Evolutionary conservation across 768 basidiomycete species (phyloP), one percentile per base, ranked within the genome.

Genomic region (Calocybe cyanea): DNA sequence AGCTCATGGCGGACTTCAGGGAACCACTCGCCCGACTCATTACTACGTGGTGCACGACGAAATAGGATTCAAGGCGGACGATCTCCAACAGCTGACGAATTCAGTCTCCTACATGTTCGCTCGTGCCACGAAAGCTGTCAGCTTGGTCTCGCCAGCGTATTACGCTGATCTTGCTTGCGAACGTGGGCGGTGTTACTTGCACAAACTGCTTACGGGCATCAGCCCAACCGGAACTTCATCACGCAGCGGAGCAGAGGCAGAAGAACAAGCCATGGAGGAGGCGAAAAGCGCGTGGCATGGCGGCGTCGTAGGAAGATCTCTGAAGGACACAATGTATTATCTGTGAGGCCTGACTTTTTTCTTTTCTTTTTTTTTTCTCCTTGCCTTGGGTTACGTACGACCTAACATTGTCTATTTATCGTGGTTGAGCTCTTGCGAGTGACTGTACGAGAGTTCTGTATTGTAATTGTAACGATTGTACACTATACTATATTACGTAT

Each of bases 81-180:
- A 75, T 10, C 64, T 92, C 4, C 90, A 93, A 60, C 65, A 68
- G 24, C 72, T 88, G 38, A 83, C 86, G 15, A 83, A 91, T 60
- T 63, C 77, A 10, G 71, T 83, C 48, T 81, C 82, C 62, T 91
- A 90, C 62, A 74, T 87, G 60, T 94, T 88, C 55, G 87, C 85
- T 4, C 83, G 91, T 13, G 89, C 91, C 2, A 93, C 92, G 2
- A 87, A 89, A 54, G 85, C 89, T 0, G 92, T 93, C 41, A 88
- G 86, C 57, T 72, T 92, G 17, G 77, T 81, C 9, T 87, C 89
- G 0, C 83, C 89, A 0, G 88, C 88, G 0, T 89, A 89, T 60
- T 90, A 89, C 52, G 85, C 87, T 10, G 87, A 91, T 61, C 70
- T 91, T 44, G 71, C 73, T 5, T 77, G 77, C 49, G 77, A 78